Percentiles rank a stretch among this genome's conserved stretches.
Conservation (phyloP, 176 grass and related monocot genomes). For the Secale cereale region DNA sequence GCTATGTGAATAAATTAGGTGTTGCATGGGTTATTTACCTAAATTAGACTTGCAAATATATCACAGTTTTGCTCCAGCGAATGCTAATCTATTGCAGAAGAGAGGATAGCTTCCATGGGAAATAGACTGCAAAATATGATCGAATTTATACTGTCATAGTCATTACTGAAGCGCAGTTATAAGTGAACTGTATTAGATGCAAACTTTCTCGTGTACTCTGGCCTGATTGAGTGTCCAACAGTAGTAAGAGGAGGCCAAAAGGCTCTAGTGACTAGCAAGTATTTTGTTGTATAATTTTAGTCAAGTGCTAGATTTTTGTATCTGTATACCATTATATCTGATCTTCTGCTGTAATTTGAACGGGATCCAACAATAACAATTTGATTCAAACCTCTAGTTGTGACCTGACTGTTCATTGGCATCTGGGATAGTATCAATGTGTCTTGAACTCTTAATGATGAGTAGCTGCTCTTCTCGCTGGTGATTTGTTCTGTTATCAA, state of each 20-base stretch:
- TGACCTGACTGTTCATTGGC: neutral
- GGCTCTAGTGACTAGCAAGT: neutral
- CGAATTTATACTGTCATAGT: neutral
- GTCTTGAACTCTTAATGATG: neutral
- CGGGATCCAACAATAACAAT: neutral
- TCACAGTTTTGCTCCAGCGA: neutral
- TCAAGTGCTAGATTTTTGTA: neutral
- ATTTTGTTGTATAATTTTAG: neutral
- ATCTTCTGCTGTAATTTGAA: neutral
- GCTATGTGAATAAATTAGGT: conserved; percentile 14
- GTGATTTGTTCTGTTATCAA: conserved; percentile 6
- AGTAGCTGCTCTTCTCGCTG: neutral
- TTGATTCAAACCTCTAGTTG: neutral
- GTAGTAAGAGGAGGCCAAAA: conserved; percentile 13
- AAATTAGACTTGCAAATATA: conserved; percentile 4
- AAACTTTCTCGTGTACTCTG: neutral
- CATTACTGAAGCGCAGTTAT: neutral
- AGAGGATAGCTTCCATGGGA: neutral
- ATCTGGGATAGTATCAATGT: neutral
- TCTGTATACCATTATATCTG: neutral
- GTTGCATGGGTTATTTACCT: conserved; percentile 8
- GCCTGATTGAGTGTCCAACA: neutral
- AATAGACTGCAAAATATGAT: neutral
- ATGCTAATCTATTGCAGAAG: neutral
- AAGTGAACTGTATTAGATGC: conserved; percentile 12